Evolutionary conservation across 257 asterid genomes (phyloP), one percentile per base, ranked within the genome.

Genomic region (Cruciata laevipes): DNA sequence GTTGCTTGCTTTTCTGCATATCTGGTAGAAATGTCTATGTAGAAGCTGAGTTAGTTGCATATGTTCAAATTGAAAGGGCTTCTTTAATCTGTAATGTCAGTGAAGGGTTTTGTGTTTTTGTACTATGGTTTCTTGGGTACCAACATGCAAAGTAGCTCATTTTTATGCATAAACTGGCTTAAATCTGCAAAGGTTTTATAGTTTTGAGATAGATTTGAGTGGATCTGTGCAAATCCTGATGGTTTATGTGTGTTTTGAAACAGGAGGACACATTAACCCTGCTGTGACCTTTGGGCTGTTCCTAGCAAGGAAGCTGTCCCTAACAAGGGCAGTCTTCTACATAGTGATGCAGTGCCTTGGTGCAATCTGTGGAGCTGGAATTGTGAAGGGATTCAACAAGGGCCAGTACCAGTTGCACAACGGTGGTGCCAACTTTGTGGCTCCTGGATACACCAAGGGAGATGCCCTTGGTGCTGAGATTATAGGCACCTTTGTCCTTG

Each of bases 311-410:
- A 53, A 53, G 20, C 27, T 53, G 60, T 53, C 60, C 27, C 3
- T 53, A 2, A 53, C 27, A 6, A 53, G 27, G 60, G 91, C 95
- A 3, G 17, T 87, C 75, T 11, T 85, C 63, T 87, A 87, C 77
- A 87, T 85, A 74, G 79, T 85, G 35, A 89, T 89, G 44, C 95
- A 87, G 77, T 81, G 95, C 42, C 75, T 86, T 60, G 94, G 94
- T 58, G 90, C 90, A 5, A 81, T 87, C 62, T 87, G 89, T 30
- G 95, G 95, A 61, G 95, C 85, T 23, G 95, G 95, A 1, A 78
- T 87, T 3, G 95, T 87, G 10, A 87, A 87, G 71, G 95, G 82
- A 14, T 87, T 87, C 77, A 89, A 85, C 40, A 83, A 69, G 17
- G 16, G 86, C 20, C 64, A 47, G 71, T 87, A 74, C 83, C 42